Conservation (phyloP, 2,329 filamentous ascomycete species). For the Colletotrichum siamense region DNA sequence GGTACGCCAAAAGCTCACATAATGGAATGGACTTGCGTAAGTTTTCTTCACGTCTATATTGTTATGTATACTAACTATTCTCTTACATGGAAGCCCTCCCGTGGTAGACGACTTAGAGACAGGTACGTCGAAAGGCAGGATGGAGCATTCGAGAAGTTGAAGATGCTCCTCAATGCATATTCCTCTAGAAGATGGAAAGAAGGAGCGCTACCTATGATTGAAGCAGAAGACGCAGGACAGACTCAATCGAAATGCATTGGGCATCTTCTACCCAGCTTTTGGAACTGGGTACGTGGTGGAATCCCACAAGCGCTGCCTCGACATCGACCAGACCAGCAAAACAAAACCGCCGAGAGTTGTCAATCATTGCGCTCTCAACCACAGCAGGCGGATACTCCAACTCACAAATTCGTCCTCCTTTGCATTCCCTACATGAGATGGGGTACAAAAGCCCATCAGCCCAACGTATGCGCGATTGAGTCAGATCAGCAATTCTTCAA, state of each 20-base stretch:
- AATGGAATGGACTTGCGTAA: not conserved
- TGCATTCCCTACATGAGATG: not conserved
- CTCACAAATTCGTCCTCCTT: not conserved
- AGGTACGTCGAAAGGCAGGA: not conserved
- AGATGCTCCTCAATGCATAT: not conserved
- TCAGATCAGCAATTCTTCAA: not conserved
- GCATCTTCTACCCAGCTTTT: not conserved
- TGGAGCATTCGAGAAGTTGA: not conserved
- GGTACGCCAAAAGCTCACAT: not conserved
- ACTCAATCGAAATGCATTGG: not conserved
- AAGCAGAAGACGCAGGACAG: not conserved
- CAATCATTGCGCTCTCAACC: not conserved
- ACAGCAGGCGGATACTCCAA: rapidly evolving
- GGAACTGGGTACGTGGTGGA: not conserved
- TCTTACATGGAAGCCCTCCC: not conserved
- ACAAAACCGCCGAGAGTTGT: not conserved
- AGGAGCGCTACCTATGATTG: not conserved
- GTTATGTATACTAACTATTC: rapidly evolving
- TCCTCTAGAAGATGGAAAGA: not conserved
- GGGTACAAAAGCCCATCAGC: not conserved
- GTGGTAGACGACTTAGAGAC: not conserved
- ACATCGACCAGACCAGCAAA: not conserved
- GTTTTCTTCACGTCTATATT: not conserved
- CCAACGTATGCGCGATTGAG: not conserved
- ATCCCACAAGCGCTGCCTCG: not conserved